phyloP scores from a whole-genome alignment of 2,329 filamentous ascomycete genomes.

The Huntiella decipiens region DNA sequence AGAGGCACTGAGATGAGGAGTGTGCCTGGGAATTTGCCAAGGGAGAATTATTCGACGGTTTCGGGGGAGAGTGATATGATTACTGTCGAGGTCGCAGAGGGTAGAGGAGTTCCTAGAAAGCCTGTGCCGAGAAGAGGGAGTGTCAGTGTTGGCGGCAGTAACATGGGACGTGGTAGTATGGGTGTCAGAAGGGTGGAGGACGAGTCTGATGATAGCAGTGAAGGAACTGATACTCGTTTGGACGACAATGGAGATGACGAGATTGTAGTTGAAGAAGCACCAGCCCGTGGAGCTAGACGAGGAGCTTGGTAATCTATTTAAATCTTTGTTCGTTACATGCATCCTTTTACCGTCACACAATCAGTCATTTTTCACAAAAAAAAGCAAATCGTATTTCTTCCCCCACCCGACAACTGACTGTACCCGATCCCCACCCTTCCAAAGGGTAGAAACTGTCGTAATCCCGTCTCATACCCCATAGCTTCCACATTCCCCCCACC shows the following conservation, averaged over 20 bases:
- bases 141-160: no score
- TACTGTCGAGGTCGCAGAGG: conserved; percentile 1
- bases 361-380: no score
- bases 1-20: no score
- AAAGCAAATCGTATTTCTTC: no score
- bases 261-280: conserved; percentile 3
- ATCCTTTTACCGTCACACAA: no score
- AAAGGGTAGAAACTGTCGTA: neutral
- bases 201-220: neutral
- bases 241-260: neutral
- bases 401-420: no score
- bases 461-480: no score
- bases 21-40: no score
- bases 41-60: no score
- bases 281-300: conserved; percentile 3
- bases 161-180: neutral
- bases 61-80: conserved; percentile 3
- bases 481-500: no score
- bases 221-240: neutral
- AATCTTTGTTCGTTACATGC: neutral
- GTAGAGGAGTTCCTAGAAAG: conserved; percentile 1
- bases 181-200: neutral
- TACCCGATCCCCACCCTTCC: no score
- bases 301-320: conserved; percentile 6
- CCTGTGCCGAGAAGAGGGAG: conserved; percentile 1